Conservation (phyloP, 73 alveolate species). For the Tetrahymena thermophila region DNA sequence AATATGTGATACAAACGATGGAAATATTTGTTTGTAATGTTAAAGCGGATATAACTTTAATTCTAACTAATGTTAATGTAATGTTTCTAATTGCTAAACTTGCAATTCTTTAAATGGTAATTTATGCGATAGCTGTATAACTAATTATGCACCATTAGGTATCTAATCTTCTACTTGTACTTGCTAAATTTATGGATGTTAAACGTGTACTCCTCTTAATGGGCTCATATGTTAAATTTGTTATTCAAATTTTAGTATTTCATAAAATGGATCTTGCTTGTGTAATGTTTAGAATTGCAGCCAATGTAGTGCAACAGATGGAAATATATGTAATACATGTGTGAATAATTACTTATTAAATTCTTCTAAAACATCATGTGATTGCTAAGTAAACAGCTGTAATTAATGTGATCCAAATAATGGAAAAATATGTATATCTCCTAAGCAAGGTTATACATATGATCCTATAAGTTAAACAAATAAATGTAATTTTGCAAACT, state of each 20-base stretch:
- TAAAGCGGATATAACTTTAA: neutral
- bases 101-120: neutral
- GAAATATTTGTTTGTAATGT: neutral
- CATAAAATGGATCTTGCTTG: neutral
- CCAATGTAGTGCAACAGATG: neutral
- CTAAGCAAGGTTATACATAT: neutral
- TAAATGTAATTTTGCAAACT: neutral
- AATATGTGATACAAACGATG: neutral
- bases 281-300: neutral
- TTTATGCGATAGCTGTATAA: neutral
- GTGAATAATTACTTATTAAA: neutral
- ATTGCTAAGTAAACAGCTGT: neutral
- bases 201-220: neutral
- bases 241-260: too few relatives aligned
- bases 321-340: neutral
- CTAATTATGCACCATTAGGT: neutral
- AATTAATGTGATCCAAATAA: neutral
- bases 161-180: neutral
- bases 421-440: neutral
- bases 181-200: neutral
- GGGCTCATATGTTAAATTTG: neutral
- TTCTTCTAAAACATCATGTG: neutral
- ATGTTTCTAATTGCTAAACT: neutral
- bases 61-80: neutral
- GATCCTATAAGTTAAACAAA: neutral